Evolutionary conservation across 1,139 yeast species (phyloP), one percentile per base, ranked within the genome.

Genomic region (Yamadazyma membranifaciens): DNA sequence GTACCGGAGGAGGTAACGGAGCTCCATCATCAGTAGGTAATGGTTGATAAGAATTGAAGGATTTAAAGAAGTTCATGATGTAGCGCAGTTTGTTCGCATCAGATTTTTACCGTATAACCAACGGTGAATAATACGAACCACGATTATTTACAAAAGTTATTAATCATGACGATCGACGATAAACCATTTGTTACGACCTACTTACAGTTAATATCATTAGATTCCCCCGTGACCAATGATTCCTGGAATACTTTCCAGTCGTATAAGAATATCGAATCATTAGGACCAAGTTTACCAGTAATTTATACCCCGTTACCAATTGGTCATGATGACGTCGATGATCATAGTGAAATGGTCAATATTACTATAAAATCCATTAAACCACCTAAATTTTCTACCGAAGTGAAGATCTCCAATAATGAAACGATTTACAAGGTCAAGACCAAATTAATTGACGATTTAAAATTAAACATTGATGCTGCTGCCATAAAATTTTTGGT

Each of bases 231-330:
- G 6, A 25, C 37, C 1, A n/a, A 24, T 2, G 60, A 56, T 33
- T 40, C 47, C 15, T 69, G 67, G 59, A 59, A 61, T 49, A 54
- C 62, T 25, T 56, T 67, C 2, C 53, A 59, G 6, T 66, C 65
- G 35, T 71, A 71, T 48, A 45, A 51, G 43, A 58, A 55, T 34
- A 48, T 72, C 30, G 52, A 54, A 24, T 54, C 72, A 1, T 60
- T 72, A 44, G 77, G 77, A 1, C 77, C 77, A 14, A 57, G 69
- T 20, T 63, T 72, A 41, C 75, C 76, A 17, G 50, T 55, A 30
- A 48, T 61, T 33, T 51, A 53, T 15, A 55, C 50, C 27, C 52
- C 55, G 1, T 60, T 71, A 32, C 77, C 77, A 4, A 20, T 33
- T 4, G 41, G 44, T 12, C 24, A 36, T 11, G 25, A 43, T 2